phyloP scores from a whole-genome alignment of 305 asterid genomes.

The Fraxinus ornus region DNA sequence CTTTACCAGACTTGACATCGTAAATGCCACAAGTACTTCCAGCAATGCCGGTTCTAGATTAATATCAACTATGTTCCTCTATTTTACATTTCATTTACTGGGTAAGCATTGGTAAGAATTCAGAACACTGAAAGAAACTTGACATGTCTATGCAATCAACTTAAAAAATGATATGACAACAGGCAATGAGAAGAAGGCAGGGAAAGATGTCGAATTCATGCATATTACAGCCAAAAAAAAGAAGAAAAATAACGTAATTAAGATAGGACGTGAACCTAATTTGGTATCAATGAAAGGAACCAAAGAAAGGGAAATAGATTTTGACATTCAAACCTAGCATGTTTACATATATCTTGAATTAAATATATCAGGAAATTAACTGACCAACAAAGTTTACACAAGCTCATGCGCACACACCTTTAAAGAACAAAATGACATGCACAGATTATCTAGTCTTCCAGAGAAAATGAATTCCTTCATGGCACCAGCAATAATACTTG shows the following conservation, averaged over 20 bases:
- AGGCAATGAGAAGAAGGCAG: not conserved
- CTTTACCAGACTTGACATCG: not conserved
- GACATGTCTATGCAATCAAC: not conserved
- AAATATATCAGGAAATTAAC: not conserved
- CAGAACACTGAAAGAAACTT: not conserved
- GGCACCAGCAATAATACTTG: conserved; percentile 85
- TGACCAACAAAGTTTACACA: not conserved
- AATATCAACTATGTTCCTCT: not conserved
- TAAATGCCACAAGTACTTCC: not conserved
- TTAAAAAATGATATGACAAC: not conserved
- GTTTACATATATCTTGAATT: not conserved
- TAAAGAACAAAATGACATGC: conserved; percentile 94
- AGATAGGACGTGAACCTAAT: not conserved
- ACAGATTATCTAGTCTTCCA: conserved; percentile 92
- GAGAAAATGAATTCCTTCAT: conserved; percentile 88
- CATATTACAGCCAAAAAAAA: not conserved
- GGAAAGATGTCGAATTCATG: not conserved
- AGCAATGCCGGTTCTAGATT: not conserved
- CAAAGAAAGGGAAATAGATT: not conserved
- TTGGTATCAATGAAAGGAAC: not conserved
- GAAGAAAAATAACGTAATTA: not conserved
- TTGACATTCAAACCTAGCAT: not conserved
- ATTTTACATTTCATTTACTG: not conserved
- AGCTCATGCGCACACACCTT: conserved; percentile 46
- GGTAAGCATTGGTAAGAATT: not conserved